Evolutionary conservation across 257 asterid species (phyloP), one percentile per base, ranked within the genome.

Genomic region (Solanum pennellii): DNA sequence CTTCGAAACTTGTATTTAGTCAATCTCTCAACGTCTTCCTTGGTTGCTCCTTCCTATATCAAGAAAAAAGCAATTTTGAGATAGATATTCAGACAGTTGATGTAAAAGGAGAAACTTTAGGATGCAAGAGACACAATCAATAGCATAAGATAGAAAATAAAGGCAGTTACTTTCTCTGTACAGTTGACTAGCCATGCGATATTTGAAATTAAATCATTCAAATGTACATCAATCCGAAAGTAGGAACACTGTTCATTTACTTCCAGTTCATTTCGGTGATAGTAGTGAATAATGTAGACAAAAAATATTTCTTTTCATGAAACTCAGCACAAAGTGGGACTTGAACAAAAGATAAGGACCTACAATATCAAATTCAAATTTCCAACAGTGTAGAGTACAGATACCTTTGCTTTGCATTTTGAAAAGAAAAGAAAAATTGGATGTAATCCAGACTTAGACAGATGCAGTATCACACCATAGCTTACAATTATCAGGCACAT

Each of bases 31-130:
- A 97, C 96, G 85, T 95, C 99, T 92, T 97, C 98, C 92, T 93
- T 95, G 12, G 98, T 93, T 89, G 99, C 99, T 89, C 99, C 99
- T 93, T 97, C 99, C 99, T 97, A 94, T 72, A 86, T 87, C 86
- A 88, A 83, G 41, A 89, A 62, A 15, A 73, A 73, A 52, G 72
- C 39, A 86, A 33, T 21, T 10, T 73, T 86, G 72, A 33, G 73
- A 72, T 44, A 84, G 82, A n/a, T 86, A 52, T 59, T 47, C 49
- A 33, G 45, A 60, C 83, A 72, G 47, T 73, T 72, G 44, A 80
- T 16, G 27, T 9, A 73, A 86, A 45, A 47, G 52, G 39, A 47
- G 83, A 73, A 31, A 11, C 45, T 37, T 71, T 71, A 72, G 56
- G 23, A 80, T 27, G 69, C 42, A 49, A 49, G 85, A 80, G 69